phyloP scores from a whole-genome alignment of 73 alveolate genomes.

The Symbiodinium natans region DNA sequence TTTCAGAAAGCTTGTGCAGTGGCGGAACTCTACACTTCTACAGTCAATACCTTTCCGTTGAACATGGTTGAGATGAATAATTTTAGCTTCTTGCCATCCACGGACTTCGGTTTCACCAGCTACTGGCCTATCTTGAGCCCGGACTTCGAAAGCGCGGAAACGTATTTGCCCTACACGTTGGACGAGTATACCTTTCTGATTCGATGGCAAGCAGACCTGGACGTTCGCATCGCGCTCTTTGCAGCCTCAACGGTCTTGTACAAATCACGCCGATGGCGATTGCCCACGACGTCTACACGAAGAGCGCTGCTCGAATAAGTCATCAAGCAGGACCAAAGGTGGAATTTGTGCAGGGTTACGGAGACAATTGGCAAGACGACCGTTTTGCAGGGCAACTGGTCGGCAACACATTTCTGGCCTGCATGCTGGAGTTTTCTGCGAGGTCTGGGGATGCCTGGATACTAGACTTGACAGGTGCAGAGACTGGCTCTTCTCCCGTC shows the following conservation, averaged over 20 bases:
- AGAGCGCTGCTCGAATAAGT: not conserved
- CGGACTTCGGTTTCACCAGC: not conserved
- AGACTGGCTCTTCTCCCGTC: not conserved
- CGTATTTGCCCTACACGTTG: slow-evolving; percentile 20
- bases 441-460: not conserved
- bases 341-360: not conserved
- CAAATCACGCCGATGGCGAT: not conserved
- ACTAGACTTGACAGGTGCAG: slow-evolving; percentile 21
- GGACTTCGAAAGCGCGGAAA: slow-evolving; percentile 24
- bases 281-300: slow-evolving; percentile 4
- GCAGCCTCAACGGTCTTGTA: not conserved
- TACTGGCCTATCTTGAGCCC: slow-evolving; percentile 42
- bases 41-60: not conserved
- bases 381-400: slow-evolving; percentile 43
- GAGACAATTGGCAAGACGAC: slow-evolving; percentile 34
- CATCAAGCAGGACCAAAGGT: not conserved
- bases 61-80: not conserved
- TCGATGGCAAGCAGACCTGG: slow-evolving; percentile 39
- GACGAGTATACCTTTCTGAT: slow-evolving; percentile 23
- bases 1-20: not conserved
- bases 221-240: slow-evolving; percentile 13
- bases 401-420: slow-evolving; percentile 27
- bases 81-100: not conserved
- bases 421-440: slow-evolving; percentile 19
- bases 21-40: not conserved